phyloP scores from a whole-genome alignment of 2,329 filamentous ascomycete genomes.

The Waltergamsia citrina region DNA sequence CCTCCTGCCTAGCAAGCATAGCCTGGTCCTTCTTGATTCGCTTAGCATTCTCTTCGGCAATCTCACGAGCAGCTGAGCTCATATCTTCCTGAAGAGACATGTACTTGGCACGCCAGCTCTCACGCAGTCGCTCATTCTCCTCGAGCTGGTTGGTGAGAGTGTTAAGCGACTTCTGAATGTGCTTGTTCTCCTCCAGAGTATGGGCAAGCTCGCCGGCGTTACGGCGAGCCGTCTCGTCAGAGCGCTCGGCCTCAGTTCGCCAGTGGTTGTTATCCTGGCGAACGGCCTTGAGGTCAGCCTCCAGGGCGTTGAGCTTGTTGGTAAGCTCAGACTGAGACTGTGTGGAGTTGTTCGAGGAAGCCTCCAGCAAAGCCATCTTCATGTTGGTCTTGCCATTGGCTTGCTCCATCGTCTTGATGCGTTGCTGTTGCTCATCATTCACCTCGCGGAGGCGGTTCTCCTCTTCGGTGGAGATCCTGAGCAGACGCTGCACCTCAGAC shows the following conservation, averaged over 20 bases:
- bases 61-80: constrained; percentile 65
- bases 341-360: constrained; percentile 50
- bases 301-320: constrained; percentile 42
- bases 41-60: constrained; percentile 72
- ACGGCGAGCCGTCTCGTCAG: constrained; percentile 39
- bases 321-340: constrained; percentile 45
- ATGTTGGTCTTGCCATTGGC: constrained; percentile 43
- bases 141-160: constrained; percentile 70
- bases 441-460: constrained; percentile 57
- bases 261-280: constrained; percentile 50
- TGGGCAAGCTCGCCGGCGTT: constrained; percentile 38
- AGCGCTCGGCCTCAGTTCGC: constrained; percentile 52
- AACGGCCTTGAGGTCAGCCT: constrained; percentile 44
- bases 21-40: constrained; percentile 74
- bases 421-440: constrained; percentile 60
- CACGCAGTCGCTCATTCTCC: constrained; percentile 76
- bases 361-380: constrained; percentile 58
- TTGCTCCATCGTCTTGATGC: constrained; percentile 51
- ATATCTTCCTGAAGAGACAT: constrained; percentile 83
- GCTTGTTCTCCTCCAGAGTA: constrained; percentile 54
- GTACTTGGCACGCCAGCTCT: constrained; percentile 77
- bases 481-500: constrained; percentile 60
- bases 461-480: constrained; percentile 63
- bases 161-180: constrained; percentile 63
- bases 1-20: constrained; percentile 68